Percentiles rank a stretch among this genome's conserved stretches.
Evolutionary conservation across 2,329 filamentous ascomycete species (phyloP).

Genomic region (Macrophomina phaseolina): DNA sequence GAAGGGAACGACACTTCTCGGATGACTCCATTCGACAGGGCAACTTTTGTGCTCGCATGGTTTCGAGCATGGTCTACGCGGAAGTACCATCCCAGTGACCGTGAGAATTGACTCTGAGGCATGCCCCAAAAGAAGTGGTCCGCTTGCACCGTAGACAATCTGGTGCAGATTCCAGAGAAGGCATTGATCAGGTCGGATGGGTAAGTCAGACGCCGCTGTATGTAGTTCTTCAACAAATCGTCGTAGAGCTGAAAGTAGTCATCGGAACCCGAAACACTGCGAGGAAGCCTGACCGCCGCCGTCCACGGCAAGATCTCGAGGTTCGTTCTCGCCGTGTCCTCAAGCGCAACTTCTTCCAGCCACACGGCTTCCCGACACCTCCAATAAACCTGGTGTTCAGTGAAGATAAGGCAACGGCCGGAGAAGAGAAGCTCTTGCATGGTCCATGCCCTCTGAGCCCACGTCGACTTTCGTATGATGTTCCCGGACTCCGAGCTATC

Average conservation of each 20-base stretch:
- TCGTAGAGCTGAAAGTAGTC: neutral
- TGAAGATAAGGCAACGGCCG: neutral
- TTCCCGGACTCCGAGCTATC: neutral
- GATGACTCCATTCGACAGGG: neutral
- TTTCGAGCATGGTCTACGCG: neutral
- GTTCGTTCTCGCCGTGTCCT: neutral
- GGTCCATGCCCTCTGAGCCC: slow-evolving; percentile 3
- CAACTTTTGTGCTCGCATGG: neutral
- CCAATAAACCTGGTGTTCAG: neutral
- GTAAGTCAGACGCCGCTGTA: neutral
- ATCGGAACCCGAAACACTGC: neutral
- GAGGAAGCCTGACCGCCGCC: neutral
- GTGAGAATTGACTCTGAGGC: neutral
- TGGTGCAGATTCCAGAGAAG: neutral
- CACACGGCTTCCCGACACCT: neutral
- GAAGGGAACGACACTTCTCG: neutral
- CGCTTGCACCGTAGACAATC: neutral
- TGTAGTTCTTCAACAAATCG: neutral
- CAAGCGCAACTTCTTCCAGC: slow-evolving; percentile 8
- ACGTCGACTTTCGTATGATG: neutral
- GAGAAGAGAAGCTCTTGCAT: slow-evolving; percentile 15
- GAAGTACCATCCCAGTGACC: neutral
- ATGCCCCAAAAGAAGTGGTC: neutral
- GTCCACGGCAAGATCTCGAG: neutral
- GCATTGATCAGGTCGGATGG: slow-evolving; percentile 3